Evolutionary conservation across 1,284 basidiomycete species (phyloP).

Genomic region (Meripilus lineatus): DNA sequence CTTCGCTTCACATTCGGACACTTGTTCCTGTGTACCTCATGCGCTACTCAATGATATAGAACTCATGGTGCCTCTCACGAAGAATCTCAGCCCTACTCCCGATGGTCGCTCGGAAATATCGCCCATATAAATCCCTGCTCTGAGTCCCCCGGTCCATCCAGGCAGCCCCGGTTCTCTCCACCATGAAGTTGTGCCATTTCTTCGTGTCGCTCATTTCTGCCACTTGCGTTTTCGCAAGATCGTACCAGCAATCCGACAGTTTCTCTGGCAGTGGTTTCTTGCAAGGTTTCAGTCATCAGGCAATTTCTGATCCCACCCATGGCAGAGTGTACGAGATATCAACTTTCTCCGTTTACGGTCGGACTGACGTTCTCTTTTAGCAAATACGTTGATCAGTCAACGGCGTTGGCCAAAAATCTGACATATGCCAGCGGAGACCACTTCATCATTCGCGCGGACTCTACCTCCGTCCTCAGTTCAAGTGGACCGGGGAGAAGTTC

Average conservation of each 20-base stretch:
- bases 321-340: conserved; percentile 47
- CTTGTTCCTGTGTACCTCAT: no score
- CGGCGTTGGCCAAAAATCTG: conserved; percentile 28
- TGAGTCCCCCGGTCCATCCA: no score
- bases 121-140: no score
- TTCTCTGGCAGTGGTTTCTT: conserved; percentile 43
- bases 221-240: conserved; percentile 22
- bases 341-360: not conserved
- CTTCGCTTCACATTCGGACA: no score
- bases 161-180: no score
- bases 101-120: no score
- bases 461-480: conserved; percentile 37
- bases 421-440: conserved; percentile 21
- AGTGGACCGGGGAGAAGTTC: conserved; percentile 54
- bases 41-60: no score
- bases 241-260: conserved; percentile 39
- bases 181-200: no score
- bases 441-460: conserved; percentile 45
- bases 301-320: conserved; percentile 51
- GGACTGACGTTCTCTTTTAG: conserved; percentile 14
- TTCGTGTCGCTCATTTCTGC: no score
- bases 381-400: conserved; percentile 28
- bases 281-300: conserved; percentile 40
- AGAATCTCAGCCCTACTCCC: no score
- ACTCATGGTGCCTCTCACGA: no score